phyloP scores from a whole-genome alignment of 495 filamentous ascomycete species.

The Penicillium canescens region DNA sequence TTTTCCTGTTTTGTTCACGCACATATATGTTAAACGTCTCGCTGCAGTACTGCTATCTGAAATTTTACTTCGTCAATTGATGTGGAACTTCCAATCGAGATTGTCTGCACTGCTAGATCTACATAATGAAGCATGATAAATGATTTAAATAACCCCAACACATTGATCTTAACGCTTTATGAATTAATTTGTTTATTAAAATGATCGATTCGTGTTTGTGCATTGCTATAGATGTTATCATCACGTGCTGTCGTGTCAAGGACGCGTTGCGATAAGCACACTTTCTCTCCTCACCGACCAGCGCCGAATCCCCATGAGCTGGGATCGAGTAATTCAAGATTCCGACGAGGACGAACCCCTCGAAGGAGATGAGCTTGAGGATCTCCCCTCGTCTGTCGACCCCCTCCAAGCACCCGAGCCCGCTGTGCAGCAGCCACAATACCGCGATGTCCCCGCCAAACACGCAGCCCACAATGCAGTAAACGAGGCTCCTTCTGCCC shows the following conservation, averaged over 20 bases:
- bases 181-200: no score
- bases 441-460: conserved; percentile 16
- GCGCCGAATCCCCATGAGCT: conserved; percentile 26
- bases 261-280: conserved; percentile 27
- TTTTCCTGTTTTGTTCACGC: no score
- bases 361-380: conserved; percentile 19
- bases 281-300: conserved; percentile 5
- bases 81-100: no score
- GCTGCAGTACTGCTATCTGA: no score
- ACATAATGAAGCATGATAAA: no score
- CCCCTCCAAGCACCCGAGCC: conserved; percentile 15
- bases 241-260: conserved; percentile 36
- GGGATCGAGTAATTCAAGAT: conserved; percentile 48
- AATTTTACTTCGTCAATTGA: no score
- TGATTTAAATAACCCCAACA: no score
- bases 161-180: no score
- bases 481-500: conserved; percentile 6
- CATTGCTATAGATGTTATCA: conserved; percentile 23
- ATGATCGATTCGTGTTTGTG: no score
- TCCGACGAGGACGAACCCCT: conserved; percentile 50
- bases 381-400: conserved; percentile 21
- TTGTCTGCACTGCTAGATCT: no score
- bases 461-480: conserved; percentile 7
- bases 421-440: conserved; percentile 12
- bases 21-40: no score